Evolutionary conservation across 148 eudicot genomes (phyloP), one percentile per base, ranked within the genome.

Genomic region (Rhododendron kiyosumense): DNA sequence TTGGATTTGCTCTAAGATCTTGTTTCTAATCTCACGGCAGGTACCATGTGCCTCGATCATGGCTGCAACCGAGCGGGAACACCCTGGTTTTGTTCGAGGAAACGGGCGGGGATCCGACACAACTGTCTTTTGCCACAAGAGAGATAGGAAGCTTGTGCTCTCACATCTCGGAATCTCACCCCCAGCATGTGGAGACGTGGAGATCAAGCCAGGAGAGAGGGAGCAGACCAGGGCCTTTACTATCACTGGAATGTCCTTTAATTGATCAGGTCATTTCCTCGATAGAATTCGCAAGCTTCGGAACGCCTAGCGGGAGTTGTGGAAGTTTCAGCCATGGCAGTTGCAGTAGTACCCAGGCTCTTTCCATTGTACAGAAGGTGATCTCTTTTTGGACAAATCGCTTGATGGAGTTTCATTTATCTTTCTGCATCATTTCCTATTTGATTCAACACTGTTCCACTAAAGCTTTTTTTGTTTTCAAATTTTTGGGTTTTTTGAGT

Each of bases 41-140:
- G 81, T 95, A 96, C 85, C 99, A 96, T 73, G 96, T 97, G 17
- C 99, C 99, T 49, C 98, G 94, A n/a, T 90, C 94, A 51, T 97
- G 96, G 98, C 84, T 97, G 34, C 87, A 95, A 85, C 85, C 94
- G 43, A 91, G 84, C 26, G 94, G 91, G 20, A 97, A 97, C 85
- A 74, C 90, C 13, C 88, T 97, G 36, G 98, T 95, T 59, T 87
- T 97, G 86, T 93, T 97, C 30, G 99, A 97, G 91, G 99, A 97
- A 88, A 86, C 85, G 15, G 98, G 98, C 5, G 99, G 99, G 30
- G 95, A 97, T 88, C 99, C 99, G 4, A 93, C 96, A 3, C 84
- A 89, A 77, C 85, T 95, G 54, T 92, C 99, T 32, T 91, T 95
- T 49, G 90, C 94, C 32, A 88, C 94, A 22, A 92, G 89, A 88